A percentile compares a stretch with the other conserved stretches of the same genome.
Evolutionary conservation across 2,329 filamentous ascomycete genomes (phyloP).

Genomic region (Didymella arachidicola): DNA sequence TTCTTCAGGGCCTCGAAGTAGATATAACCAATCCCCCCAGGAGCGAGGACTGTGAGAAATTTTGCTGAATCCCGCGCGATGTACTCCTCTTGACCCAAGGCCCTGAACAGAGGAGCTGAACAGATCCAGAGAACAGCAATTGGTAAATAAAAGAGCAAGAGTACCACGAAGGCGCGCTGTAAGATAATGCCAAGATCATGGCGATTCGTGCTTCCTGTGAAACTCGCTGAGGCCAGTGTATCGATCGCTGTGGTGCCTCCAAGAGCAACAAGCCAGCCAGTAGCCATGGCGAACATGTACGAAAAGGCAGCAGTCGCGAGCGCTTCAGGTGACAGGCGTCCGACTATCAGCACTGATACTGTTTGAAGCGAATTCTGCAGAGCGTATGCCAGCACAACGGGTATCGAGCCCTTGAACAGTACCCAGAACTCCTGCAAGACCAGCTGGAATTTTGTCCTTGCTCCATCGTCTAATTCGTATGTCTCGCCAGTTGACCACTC

Average conservation of each 20-base stretch:
- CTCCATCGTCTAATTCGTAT: slow-evolving; percentile 50
- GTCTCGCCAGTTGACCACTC: slow-evolving; percentile 48
- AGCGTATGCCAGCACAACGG: slow-evolving; percentile 84
- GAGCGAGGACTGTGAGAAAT: slow-evolving; percentile 77
- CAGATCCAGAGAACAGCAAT: slow-evolving; percentile 77
- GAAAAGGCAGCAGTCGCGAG: slow-evolving; percentile 84
- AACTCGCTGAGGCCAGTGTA: slow-evolving; percentile 82
- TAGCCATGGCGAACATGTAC: slow-evolving; percentile 93
- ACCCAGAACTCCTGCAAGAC: slow-evolving; percentile 69
- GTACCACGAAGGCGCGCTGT: slow-evolving; percentile 76
- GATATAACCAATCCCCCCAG: slow-evolving; percentile 84
- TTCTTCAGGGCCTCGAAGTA: slow-evolving; percentile 82
- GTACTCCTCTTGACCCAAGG: slow-evolving; percentile 78
- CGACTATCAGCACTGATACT: slow-evolving; percentile 80
- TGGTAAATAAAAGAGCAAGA: slow-evolving; percentile 75
- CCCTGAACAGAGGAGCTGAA: slow-evolving; percentile 76
- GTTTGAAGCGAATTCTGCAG: slow-evolving; percentile 88
- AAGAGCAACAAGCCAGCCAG: slow-evolving; percentile 84
- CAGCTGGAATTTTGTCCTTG: slow-evolving; percentile 46
- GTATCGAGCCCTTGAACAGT: slow-evolving; percentile 72
- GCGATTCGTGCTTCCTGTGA: slow-evolving; percentile 80
- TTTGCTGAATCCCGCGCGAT: slow-evolving; percentile 76
- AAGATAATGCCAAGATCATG: slow-evolving; percentile 80
- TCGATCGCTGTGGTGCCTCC: slow-evolving; percentile 87
- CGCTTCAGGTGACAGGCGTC: slow-evolving; percentile 78